Conservation (phyloP, 2,329 filamentous ascomycete species). For the Aspergillus brasiliensis region DNA sequence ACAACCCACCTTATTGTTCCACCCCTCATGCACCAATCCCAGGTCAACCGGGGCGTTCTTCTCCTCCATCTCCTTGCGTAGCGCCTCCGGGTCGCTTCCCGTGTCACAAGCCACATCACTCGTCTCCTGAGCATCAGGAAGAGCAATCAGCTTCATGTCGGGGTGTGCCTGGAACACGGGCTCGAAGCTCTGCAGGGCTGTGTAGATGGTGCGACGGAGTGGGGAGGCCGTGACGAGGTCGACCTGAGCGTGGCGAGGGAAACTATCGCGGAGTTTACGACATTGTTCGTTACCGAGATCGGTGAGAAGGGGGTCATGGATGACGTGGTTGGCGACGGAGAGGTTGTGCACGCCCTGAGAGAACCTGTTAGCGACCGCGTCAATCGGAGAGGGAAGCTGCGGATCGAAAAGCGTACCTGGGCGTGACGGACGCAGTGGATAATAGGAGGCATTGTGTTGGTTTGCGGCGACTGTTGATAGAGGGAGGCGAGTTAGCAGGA, state of each 20-base stretch:
- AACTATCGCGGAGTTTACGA: conserved; percentile 59
- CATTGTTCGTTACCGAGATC: conserved; percentile 76
- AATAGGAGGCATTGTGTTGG: conserved; percentile 41
- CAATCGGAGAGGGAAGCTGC: not conserved
- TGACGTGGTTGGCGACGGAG: conserved; percentile 64
- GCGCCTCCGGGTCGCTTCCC: conserved; percentile 59
- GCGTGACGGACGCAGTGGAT: conserved; percentile 51
- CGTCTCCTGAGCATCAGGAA: conserved; percentile 80
- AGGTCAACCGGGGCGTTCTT: conserved; percentile 63
- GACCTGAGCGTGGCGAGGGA: conserved; percentile 66
- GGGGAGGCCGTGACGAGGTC: conserved; percentile 77
- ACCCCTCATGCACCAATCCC: conserved; percentile 61
- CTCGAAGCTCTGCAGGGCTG: conserved; percentile 70
- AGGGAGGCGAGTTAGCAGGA: not conserved
- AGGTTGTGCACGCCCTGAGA: conserved; percentile 79
- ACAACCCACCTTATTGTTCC: conserved; percentile 66
- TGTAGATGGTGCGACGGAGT: conserved; percentile 78
- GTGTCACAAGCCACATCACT: conserved; percentile 74
- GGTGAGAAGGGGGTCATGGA: conserved; percentile 80
- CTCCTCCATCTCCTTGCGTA: conserved; percentile 63
- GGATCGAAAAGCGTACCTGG: conserved; percentile 36
- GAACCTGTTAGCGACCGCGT: not conserved
- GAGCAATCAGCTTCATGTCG: conserved; percentile 59
- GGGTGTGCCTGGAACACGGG: conserved; percentile 51
- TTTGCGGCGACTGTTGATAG: conserved; percentile 8